These are phyloP conservation scores for Grammothele lineata DNA, from an alignment of 768 basidiomycete species.

Conservation along the genomic window DNA sequence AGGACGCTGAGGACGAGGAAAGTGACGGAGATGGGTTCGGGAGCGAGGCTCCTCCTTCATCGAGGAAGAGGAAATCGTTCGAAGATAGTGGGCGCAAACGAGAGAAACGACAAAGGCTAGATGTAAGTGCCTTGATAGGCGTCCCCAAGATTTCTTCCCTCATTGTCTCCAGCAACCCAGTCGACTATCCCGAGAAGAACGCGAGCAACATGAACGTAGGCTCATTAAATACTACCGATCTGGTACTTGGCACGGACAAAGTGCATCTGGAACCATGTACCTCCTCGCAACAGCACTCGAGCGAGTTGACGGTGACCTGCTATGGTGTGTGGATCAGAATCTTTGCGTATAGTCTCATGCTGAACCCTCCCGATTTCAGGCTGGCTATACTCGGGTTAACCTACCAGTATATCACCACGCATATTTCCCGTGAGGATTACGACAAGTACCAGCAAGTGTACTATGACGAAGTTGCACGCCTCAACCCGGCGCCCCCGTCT, in stretches of 20 bases:
- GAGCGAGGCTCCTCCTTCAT: constrained; percentile 34
- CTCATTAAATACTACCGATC: constrained; percentile 80
- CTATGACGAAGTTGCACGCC: constrained; percentile 87
- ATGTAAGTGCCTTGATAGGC: constrained; percentile 31
- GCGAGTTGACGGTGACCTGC: constrained; percentile 86
- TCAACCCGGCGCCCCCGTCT: constrained; percentile 61
- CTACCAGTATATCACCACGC: constrained; percentile 83
- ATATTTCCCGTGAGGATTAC: constrained; percentile 84
- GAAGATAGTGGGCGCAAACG: constrained; percentile 33
- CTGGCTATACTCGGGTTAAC: constrained; percentile 92
- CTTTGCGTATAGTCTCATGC: not conserved
- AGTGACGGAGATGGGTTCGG: constrained; percentile 36
- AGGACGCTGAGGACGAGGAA: constrained; percentile 37
- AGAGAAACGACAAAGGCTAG: constrained; percentile 58
- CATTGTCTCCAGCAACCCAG: constrained; percentile 36
- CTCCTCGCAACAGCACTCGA: constrained; percentile 87
- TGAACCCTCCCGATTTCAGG: constrained; percentile 39
- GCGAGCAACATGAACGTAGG: constrained; percentile 53
- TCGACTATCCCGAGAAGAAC: constrained; percentile 68
- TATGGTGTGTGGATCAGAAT: constrained; percentile 86
- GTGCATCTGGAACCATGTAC: constrained; percentile 85
- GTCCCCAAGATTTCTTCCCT: too few relatives aligned
- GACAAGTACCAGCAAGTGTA: constrained; percentile 78
- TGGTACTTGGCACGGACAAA: constrained; percentile 87
- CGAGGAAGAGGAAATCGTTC: constrained; percentile 47